Conservation (phyloP, 2,329 filamentous ascomycete species). For the Helotiales sp. region DNA sequence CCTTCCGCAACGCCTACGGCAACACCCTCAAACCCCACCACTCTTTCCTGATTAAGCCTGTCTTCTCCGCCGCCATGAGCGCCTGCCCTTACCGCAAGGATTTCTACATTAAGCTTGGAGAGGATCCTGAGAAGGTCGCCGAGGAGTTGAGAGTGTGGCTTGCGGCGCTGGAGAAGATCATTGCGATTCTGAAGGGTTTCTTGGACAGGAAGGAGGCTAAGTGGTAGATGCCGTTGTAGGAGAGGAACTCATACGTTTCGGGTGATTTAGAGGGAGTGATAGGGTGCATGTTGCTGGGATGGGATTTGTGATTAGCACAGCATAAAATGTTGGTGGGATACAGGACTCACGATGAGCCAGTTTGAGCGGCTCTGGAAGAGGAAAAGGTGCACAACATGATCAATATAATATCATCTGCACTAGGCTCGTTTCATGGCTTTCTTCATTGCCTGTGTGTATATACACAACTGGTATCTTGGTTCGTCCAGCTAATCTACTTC, state of each 20-base stretch:
- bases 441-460: not conserved
- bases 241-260: not conserved
- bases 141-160: slow-evolving; percentile 74
- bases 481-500: not conserved
- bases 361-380: not conserved
- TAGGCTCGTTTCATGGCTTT: not conserved
- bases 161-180: slow-evolving; percentile 74
- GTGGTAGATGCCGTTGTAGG: slow-evolving; percentile 39
- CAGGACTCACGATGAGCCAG: not conserved
- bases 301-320: slow-evolving; percentile 3
- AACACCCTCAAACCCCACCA: slow-evolving; percentile 91
- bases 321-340: not conserved
- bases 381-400: slow-evolving; percentile 1
- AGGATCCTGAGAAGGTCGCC: slow-evolving; percentile 65
- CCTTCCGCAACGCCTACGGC: slow-evolving; percentile 86
- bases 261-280: not conserved
- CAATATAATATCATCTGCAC: not conserved
- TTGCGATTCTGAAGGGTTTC: slow-evolving; percentile 75
- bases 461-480: not conserved
- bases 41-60: slow-evolving; percentile 84
- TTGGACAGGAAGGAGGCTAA: slow-evolving; percentile 56
- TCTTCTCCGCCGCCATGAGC: slow-evolving; percentile 92
- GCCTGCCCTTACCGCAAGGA: slow-evolving; percentile 92
- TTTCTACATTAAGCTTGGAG: slow-evolving; percentile 88
- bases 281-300: not conserved